A percentile compares a stretch with the other conserved stretches of the same genome.
phyloP scores from a whole-genome alignment of 306 rosid species.

The Potentilla sterilis region DNA sequence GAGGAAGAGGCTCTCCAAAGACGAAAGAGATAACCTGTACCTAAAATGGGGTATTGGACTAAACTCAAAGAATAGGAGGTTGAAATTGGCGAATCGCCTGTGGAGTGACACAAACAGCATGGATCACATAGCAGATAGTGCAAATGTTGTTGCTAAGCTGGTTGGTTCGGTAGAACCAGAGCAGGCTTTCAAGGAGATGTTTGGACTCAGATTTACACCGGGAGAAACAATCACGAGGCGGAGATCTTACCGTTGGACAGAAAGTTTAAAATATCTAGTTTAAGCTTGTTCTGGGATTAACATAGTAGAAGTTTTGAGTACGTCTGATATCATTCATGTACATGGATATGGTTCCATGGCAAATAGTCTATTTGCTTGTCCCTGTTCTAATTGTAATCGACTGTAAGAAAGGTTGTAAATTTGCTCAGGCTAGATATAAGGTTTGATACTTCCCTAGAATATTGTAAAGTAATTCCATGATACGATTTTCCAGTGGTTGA shows the following conservation, averaged over 20 bases:
- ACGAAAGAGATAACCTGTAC: constrained; percentile 61
- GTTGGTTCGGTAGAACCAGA: constrained; percentile 75
- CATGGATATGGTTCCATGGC: constrained; percentile 25
- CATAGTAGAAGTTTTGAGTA: constrained; percentile 22
- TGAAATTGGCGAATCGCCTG: constrained; percentile 59
- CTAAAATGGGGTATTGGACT: constrained; percentile 68
- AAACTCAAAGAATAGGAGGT: constrained; percentile 60
- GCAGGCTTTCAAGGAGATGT: constrained; percentile 91
- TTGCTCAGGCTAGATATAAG: constrained; percentile 14
- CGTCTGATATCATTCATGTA: constrained; percentile 22
- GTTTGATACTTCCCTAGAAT: constrained; percentile 12
- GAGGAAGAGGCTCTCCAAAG: constrained; percentile 51
- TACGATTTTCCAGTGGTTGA: not conserved
- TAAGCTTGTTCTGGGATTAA: constrained; percentile 29
- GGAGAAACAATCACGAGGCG: constrained; percentile 30
- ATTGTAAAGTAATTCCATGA: constrained; percentile 17
- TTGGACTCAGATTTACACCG: constrained; percentile 92
- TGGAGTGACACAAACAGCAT: constrained; percentile 61
- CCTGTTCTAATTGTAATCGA: constrained; percentile 31
- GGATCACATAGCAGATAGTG: constrained; percentile 71
- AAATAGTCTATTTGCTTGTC: constrained; percentile 1
- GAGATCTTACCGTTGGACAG: constrained; percentile 50
- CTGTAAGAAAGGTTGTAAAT: constrained; percentile 42
- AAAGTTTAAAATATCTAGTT: constrained; percentile 44
- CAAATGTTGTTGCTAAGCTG: constrained; percentile 69